Base-by-base conservation (phyloP, 2,329 filamentous ascomycete species). In the Sporothrix mexicana region DNA sequence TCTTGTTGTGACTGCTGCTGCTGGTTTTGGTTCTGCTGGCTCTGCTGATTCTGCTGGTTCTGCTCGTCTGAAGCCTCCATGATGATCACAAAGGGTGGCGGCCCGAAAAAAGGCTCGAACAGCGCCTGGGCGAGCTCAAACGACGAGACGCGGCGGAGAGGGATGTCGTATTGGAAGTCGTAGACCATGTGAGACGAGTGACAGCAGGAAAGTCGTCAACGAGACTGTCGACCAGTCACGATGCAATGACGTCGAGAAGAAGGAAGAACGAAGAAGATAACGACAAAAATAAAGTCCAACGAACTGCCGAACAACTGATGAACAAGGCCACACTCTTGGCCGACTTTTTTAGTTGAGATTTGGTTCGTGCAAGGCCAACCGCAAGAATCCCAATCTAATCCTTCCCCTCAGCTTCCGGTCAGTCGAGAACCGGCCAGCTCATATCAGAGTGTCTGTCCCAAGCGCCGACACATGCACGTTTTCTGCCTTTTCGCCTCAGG, bases 401-500 rank as follows among this genome's bases (percentile, higher is more conserved):
- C 25, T 64, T 45, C 59, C 30, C 30, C 30, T 36, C 30, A 36
- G 30, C 30, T 36, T 36, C 30, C 30, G 30, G 5, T 36, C 30
- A 36, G 30, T 4, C 30, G 7, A 36, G 30, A 36, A 36, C 30
- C 23, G 8, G 20, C 41, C 61, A 62, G 57, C 30, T 66, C 41
- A n/a, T 43, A 45, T 43, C 41, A n/a, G 20, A 66, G 41, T 20
- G 61, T 43, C 61, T 66, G 8, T 66, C 61, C 41, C 41, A 66
- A 45, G 41, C 41, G 45, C 41, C 12, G 61, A 47, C 61, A 23
- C 2, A 10, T 45, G 10, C 59, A 20, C 17, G 7, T 2, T 23
- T 64, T 41, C 5, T 6, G 12, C 30, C 20, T 25, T 55, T 23
- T 53, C 36, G 41, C 30, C 30, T 36, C 2, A 36, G 3, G 30